These are phyloP conservation scores for Ochromonas danica DNA, from an alignment of 108 stramenopile genomes.

Conservation along the genomic window DNA sequence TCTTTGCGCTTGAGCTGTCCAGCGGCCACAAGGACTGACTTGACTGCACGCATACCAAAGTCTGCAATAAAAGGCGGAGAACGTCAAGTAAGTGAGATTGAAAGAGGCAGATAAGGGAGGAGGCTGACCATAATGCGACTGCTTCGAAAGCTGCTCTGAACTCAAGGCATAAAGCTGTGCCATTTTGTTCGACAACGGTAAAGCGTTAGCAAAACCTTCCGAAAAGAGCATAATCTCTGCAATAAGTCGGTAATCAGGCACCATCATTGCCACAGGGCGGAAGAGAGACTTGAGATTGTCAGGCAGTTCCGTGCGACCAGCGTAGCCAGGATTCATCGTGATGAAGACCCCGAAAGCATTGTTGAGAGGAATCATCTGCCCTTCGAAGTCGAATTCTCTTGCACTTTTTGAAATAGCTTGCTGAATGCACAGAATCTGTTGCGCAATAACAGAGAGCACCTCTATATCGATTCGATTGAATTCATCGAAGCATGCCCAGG, in stretches of 20 bases:
- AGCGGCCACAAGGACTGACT: slow-evolving; percentile 66
- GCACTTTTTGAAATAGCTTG: slow-evolving; percentile 54
- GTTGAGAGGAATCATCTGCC: slow-evolving; percentile 59
- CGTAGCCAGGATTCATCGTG: slow-evolving; percentile 62
- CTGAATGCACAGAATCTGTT: slow-evolving; percentile 67
- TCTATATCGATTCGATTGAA: slow-evolving; percentile 66
- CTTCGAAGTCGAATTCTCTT: slow-evolving; percentile 62
- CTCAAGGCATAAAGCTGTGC: slow-evolving; percentile 63
- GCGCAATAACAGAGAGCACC: slow-evolving; percentile 64
- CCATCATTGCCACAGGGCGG: slow-evolving; percentile 66
- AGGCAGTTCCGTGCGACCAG: slow-evolving; percentile 53
- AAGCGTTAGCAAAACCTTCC: slow-evolving; percentile 62
- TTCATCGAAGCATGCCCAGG: slow-evolving; percentile 67
- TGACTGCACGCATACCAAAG: slow-evolving; percentile 69
- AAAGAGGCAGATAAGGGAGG: neutral
- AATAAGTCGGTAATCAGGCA: slow-evolving; percentile 62
- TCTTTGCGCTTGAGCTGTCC: slow-evolving; percentile 66
- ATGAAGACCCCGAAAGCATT: slow-evolving; percentile 61
- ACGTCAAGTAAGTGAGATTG: neutral
- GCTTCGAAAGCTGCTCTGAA: slow-evolving; percentile 67
- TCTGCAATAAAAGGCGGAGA: slow-evolving; percentile 35
- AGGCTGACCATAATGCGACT: slow-evolving; percentile 55
- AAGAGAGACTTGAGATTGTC: slow-evolving; percentile 64
- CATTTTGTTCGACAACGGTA: slow-evolving; percentile 66
- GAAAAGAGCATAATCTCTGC: slow-evolving; percentile 63